Evolutionary conservation across 768 basidiomycete genomes (phyloP).

Genomic region (Xerocomellus chrysenteron): DNA sequence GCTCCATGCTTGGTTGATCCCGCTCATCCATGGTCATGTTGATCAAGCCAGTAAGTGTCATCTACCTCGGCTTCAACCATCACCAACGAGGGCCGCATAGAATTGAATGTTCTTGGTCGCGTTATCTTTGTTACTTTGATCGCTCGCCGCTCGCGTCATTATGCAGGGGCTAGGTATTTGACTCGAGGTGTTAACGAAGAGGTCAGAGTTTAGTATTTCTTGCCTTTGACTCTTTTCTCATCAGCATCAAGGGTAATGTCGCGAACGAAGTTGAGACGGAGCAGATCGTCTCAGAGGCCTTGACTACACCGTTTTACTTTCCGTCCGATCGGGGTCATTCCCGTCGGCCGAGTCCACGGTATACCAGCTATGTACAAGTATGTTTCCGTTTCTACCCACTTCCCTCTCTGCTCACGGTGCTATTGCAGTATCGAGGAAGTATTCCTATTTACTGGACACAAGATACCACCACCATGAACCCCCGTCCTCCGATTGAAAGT

Average conservation of each 20-base stretch:
- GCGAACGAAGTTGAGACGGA: slow-evolving; percentile 99
- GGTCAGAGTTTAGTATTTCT: slow-evolving; percentile 37
- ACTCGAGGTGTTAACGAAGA: slow-evolving; percentile 94
- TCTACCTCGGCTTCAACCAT: not conserved
- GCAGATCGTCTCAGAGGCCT: slow-evolving; percentile 90
- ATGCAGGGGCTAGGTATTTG: slow-evolving; percentile 91
- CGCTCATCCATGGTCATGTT: slow-evolving; percentile 92
- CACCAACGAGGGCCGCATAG: slow-evolving; percentile 39
- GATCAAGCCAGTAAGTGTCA: slow-evolving; percentile 92
- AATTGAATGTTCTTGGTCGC: slow-evolving; percentile 85
- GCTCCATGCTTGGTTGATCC: slow-evolving; percentile 81
- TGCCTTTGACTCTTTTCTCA: not conserved
- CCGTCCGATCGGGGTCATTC: slow-evolving; percentile 43
- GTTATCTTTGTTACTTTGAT: slow-evolving; percentile 94
- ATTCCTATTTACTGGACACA: slow-evolving; percentile 98
- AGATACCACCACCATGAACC: slow-evolving; percentile 85
- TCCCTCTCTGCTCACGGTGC: not conserved
- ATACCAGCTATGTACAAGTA: slow-evolving; percentile 94
- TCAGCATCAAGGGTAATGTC: slow-evolving; percentile 74
- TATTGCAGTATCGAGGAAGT: slow-evolving; percentile 80
- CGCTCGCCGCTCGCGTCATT: slow-evolving; percentile 90
- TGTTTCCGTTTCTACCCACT: not conserved
- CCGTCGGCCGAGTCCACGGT: slow-evolving; percentile 75
- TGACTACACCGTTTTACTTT: slow-evolving; percentile 87
- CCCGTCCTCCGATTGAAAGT: slow-evolving; percentile 96